Base-by-base conservation (phyloP, 768 basidiomycete genomes). In the Termitomyces sp. region DNA sequence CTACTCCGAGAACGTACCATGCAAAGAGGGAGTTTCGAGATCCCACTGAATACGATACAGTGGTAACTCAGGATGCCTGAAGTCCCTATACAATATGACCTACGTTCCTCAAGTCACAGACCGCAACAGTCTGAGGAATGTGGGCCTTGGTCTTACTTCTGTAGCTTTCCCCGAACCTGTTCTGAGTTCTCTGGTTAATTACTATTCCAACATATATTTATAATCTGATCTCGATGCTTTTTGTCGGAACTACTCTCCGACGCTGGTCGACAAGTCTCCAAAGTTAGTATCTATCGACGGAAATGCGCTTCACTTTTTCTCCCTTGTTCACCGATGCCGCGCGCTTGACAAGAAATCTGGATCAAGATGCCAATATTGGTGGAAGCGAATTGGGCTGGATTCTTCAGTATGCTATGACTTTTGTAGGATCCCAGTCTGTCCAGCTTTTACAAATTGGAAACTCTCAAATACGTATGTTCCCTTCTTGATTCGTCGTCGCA, bases 341-440 rank as follows among this genome's bases (percentile, higher is more conserved):
- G 5, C 35, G 14, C 17, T 12, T 5, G 41, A 0, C 21, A 66
- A 66, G 63, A 19, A 57, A 53, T 23, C 44, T 63, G 40, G 65
- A 61, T 23, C 46, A 62, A 30, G 61, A 66, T 37, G 39, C 58
- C 6, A 55, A 57, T 9, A 59, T 65, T 17, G 57, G 56, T 54
- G 73, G 76, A 54, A 75, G 71, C 21, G 80, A 81, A 58, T 70
- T 70, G 32, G 71, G 73, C 46, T 72, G 78, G 53, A 77, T 78
- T 56, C 64, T 82, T 7, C 68, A 80, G 59, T 79, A 78, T 53
- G 68, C 71, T 27, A 78, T 80, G 76, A 58, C 70, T 3, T 66
- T 81, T 52, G 65, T 68, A 3, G 64, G 67, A 42, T 60, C 65
- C 0, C 70, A 71, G 58, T 59, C 63, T 9, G 67, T 74, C 12